Conservation (phyloP, 306 rosid genomes). For the Vachellia collinsii region DNA sequence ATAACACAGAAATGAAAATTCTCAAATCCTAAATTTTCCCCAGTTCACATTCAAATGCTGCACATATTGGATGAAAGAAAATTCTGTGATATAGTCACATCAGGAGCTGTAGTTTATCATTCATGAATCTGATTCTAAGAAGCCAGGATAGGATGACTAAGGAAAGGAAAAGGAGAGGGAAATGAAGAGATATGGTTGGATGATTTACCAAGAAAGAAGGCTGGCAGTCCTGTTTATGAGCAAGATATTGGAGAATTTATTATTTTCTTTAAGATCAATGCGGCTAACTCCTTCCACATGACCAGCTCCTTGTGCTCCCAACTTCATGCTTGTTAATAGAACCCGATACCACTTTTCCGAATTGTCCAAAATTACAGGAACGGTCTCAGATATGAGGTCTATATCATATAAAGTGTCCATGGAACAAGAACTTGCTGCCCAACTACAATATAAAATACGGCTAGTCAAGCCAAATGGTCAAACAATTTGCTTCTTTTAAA, state of each 20-base stretch:
- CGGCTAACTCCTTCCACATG: conserved; percentile 69
- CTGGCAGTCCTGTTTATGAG: conserved; percentile 93
- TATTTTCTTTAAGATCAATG: conserved; percentile 62
- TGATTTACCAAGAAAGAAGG: conserved; percentile 80
- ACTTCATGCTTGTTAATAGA: conserved; percentile 72
- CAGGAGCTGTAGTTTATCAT: conserved; percentile 20
- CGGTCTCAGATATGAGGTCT: conserved; percentile 68
- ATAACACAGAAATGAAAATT: conserved; percentile 1
- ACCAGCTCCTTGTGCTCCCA: conserved; percentile 75
- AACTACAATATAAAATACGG: conserved; percentile 52
- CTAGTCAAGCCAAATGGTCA: conserved; percentile 41
- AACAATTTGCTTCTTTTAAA: not conserved
- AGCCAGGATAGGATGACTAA: not conserved
- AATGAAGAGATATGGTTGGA: not conserved
- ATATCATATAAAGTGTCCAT: conserved; percentile 87
- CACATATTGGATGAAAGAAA: not conserved
- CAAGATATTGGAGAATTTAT: conserved; percentile 65
- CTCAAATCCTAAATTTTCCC: not conserved
- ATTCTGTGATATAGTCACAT: not conserved
- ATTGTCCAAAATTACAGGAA: conserved; percentile 87
- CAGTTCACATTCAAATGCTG: not conserved
- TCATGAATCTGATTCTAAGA: not conserved
- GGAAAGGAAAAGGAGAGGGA: not conserved
- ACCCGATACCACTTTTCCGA: conserved; percentile 82
- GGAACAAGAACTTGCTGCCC: conserved; percentile 81